Base-by-base conservation (phyloP, 2,329 filamentous ascomycete genomes). In the Rutstroemia sydowiana region DNA sequence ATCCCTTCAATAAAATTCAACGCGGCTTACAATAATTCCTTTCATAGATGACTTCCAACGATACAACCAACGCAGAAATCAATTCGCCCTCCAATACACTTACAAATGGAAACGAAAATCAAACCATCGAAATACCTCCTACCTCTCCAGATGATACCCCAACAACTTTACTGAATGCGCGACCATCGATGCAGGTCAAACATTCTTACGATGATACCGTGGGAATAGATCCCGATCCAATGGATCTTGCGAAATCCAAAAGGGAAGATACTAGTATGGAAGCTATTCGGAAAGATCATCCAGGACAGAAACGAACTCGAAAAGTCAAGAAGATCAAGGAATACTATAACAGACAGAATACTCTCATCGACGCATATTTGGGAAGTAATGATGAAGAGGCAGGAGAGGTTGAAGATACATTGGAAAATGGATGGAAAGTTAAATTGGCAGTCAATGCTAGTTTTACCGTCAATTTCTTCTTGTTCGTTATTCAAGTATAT, bases 401-500 rank as follows among this genome's bases (percentile, higher is more conserved):
- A 2, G 66, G 74, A 34, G 71, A 73, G 48, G 66, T 74, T 40
- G 72, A 77, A 43, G 76, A 81, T 60, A 72, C 73, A 23, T n/a
- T 51, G 10, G 40, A 51, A 37, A 51, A 51, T 7, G 48, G 48
- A 8, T 40, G 48, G 20, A 55, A 55, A 37, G 44, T 55, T 7
- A 52, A 49, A 30, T 49, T 55, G 28, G 80, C 79, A 36, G 73
- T 84, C 13, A 82, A 76, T 65, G 81, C 79, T 14, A 83, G 79
- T 34, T 88, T 96, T 61, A 79, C 72, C 1, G 92, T 91, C 54
- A 97, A 97, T 63, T 68, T 96, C 52, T 56, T 87, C 26, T 77
- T 98, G 5, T 82, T 91, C 0, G 76, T 76, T 3, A 75, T 98
- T 16, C 93, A 98, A 70, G 73, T 96, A 34, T 98, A 95, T 66